Percentiles rank a stretch among this genome's conserved stretches.
phyloP scores from a whole-genome alignment of 139 green algal genomes.

The Picochlorum sp. region DNA sequence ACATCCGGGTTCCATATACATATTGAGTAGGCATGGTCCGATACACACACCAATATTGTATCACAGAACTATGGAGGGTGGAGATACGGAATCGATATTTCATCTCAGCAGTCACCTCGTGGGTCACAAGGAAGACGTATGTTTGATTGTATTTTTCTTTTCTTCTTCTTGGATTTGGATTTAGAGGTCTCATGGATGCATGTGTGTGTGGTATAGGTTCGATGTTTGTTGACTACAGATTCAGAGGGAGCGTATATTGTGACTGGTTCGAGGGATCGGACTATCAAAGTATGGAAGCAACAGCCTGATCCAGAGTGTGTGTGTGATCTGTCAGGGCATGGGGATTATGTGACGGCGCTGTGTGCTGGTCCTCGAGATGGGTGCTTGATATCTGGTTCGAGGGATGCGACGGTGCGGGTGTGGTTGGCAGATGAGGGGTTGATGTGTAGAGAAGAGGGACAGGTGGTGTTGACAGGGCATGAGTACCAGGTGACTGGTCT shows the following conservation, averaged over 20 bases:
- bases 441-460: neutral
- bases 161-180: neutral
- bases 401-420: constrained; percentile 55
- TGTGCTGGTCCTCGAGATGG: constrained; percentile 37
- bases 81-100: too few relatives aligned
- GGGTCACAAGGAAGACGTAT: too few relatives aligned
- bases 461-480: constrained; percentile 61
- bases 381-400: constrained; percentile 59
- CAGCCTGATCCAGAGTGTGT: constrained; percentile 1
- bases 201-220: constrained; percentile 16
- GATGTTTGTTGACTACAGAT: constrained; percentile 15
- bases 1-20: too few relatives aligned
- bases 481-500: constrained; percentile 69
- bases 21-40: too few relatives aligned
- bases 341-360: constrained; percentile 67
- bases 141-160: neutral
- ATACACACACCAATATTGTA: too few relatives aligned
- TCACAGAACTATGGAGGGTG: too few relatives aligned
- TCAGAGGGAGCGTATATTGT: constrained; percentile 40
- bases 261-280: constrained; percentile 67
- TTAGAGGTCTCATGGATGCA: neutral
- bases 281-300: constrained; percentile 43
- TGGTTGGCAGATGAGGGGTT: constrained; percentile 70
- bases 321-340: constrained; percentile 55
- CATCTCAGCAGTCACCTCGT: too few relatives aligned